Evolutionary conservation across 805 yeast species (phyloP), one percentile per base, ranked within the genome.

Genomic region (Lachancea meyersii): DNA sequence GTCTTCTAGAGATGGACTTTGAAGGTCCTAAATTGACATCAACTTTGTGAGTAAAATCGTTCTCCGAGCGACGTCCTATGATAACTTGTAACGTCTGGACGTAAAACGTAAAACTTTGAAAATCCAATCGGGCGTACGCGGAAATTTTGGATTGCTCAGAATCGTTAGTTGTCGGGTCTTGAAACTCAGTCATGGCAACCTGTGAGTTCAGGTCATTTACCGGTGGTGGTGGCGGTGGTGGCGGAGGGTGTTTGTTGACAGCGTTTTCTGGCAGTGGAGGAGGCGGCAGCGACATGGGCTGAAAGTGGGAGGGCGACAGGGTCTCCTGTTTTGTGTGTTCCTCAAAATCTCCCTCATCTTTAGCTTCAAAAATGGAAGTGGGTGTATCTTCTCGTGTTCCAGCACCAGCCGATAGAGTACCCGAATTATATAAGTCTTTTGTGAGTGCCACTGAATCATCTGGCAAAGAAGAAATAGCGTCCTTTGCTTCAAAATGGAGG

Each of bases 51-150:
- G 70, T 57, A 41, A 71, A 77, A 50, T 82, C 82, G 43, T 80
- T 77, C 54, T 82, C 91, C 8, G 89, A 83, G 45, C 86, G 75
- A 53, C 98, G 73, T n/a, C 98, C 98, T 34, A 93, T 69, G 7
- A 91, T 76, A 1, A 91, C 96, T 63, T 93, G 97, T 57, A 93
- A 72, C 1, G 98, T 93, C 65, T 93, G 98, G 9, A 93, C 96
- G 54, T 91, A 93, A 59, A 93, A 93, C 2, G 96, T 89, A 61
- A 84, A 91, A 49, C 86, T 79, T 46, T 86, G 96, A 61, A 93
- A 93, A 60, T 93, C 97, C 31, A 93, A 67, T 52, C 88, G 69
- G 1, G 93, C 93, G 60, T 71, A 71, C 1, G 75, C 75, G 3
- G 70, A 64, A 8, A 71, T 71, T 35, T 69, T 68, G 3, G 73